Conservation (phyloP, 768 basidiomycete species). For the Macrolepiota fuliginosa region DNA sequence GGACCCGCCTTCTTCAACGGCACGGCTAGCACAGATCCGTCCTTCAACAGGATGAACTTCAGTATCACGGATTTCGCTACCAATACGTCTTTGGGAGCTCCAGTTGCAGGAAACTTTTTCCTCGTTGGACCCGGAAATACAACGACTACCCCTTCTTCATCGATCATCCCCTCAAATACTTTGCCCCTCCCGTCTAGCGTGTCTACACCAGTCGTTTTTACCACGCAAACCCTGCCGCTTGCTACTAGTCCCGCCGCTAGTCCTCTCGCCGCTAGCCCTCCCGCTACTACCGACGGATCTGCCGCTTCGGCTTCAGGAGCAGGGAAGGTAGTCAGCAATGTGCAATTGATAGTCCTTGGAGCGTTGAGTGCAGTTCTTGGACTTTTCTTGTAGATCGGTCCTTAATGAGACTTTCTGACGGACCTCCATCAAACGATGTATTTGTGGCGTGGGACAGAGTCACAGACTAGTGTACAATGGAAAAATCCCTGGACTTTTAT, state of each 20-base stretch:
- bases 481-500: background rate
- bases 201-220: background rate
- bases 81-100: constrained; percentile 29
- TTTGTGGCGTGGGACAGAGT: background rate
- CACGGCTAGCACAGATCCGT: constrained; percentile 19
- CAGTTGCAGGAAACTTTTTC: constrained; percentile 44
- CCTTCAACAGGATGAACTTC: constrained; percentile 35
- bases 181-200: background rate
- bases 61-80: constrained; percentile 35
- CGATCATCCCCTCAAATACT: background rate
- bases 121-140: constrained; percentile 28
- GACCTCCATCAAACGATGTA: background rate
- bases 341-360: background rate
- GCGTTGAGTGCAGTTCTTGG: background rate
- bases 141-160: background rate
- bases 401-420: background rate
- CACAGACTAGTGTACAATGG: background rate
- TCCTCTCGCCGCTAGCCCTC: background rate
- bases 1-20: constrained; percentile 29
- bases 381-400: background rate
- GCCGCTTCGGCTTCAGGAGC: background rate
- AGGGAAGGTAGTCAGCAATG: background rate
- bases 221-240: background rate
- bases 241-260: background rate
- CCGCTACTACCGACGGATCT: background rate